Base-by-base conservation (phyloP, 2,329 filamentous ascomycete species). In the Colletotrichum sidae region DNA sequence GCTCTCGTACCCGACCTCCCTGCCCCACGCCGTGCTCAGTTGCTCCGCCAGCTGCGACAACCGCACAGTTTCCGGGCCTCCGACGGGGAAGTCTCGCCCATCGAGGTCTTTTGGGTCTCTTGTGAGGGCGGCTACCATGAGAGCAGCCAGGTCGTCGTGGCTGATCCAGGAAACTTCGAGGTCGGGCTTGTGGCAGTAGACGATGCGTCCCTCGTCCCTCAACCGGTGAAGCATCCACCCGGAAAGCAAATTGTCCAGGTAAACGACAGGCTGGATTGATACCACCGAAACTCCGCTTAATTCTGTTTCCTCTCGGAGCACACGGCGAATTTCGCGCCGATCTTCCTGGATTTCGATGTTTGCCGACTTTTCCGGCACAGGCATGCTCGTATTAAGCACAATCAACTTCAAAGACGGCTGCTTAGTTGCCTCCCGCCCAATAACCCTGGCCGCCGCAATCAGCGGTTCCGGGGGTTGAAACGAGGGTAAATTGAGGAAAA, bases 401-500 rank as follows among this genome's bases (percentile, higher is more conserved):
- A 69, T 49, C 33, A 72, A 44, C n/a, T 68, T 71, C 33, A 73
- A 66, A 0, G 76, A 87, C 52, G 86, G 83, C 0, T 82, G 84
- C 2, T 84, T 89, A 0, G 83, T 87, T 60, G 80, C 81, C 0
- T 61, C 67, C 13, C 82, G 79, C 33, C 88, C 89, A 2, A 78
- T 90, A 2, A 86, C 83, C 0, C 84, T 88, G 55, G 87, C 88
- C 0, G 84, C 87, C 6, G 84, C 83, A 15, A 76, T 79, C 1
- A 84, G 81, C 0, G 85, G 89, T 2, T 73, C 80, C 0, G 67
- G 57, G 2, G 56, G 41, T 39, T 73, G 70, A 52, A 73, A 73
- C 1, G 72, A 72, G 13, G 72, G 72, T 10, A 73, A 53, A 50
- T 73, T 73, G 41, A 73, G 67, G 55, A 73, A 72, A 33, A 72